phyloP scores from a whole-genome alignment of 257 asterid species.

The Scutellaria galericulata region DNA sequence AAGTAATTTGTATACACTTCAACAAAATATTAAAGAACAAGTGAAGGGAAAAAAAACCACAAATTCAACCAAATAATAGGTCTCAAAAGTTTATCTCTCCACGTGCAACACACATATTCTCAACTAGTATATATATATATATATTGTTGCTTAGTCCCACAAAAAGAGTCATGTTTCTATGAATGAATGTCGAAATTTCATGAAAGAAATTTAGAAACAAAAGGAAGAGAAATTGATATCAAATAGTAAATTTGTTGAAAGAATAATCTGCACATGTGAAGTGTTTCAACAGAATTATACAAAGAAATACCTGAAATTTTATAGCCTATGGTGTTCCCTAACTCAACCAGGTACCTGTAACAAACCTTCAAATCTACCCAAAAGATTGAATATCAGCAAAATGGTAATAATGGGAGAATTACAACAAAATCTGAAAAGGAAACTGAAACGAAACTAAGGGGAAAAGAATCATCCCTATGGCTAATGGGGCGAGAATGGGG shows the following conservation, averaged over 20 bases:
- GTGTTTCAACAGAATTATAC: constrained; percentile 40
- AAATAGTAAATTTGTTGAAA: constrained; percentile 38
- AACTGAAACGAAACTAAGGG: constrained; percentile 32
- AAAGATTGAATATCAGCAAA: constrained; percentile 28
- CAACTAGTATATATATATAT: neutral
- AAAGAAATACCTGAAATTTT: constrained; percentile 39
- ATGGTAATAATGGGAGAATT: constrained; percentile 37
- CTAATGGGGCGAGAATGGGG: constrained; percentile 40
- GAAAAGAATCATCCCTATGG: constrained; percentile 49
- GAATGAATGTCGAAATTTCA: neutral
- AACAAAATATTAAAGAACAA: no score
- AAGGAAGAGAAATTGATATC: neutral
- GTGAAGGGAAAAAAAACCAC: no score
- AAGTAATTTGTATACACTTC: no score
- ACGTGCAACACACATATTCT: no score
- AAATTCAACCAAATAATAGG: no score
- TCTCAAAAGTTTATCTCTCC: no score
- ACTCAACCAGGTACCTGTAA: constrained; percentile 45
- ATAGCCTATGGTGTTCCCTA: constrained; percentile 38
- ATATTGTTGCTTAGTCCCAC: neutral
- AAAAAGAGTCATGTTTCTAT: no score
- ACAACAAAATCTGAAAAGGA: constrained; percentile 39
- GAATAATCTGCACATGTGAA: constrained; percentile 47
- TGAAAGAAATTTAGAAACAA: neutral
- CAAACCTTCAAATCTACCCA: constrained; percentile 40